Conservation (phyloP, 106 monocot genomes). For the Agapanthus africanus region DNA sequence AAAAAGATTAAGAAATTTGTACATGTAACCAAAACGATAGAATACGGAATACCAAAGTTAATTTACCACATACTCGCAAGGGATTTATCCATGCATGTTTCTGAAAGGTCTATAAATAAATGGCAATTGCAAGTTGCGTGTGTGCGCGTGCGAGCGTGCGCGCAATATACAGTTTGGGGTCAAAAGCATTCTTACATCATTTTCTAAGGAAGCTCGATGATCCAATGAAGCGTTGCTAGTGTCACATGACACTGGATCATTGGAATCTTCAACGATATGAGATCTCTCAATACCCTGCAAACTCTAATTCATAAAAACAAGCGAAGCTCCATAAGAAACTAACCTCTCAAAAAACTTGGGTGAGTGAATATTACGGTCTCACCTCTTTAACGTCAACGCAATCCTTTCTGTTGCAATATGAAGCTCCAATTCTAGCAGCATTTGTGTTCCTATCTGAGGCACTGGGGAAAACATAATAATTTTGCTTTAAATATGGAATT, state of each 20-base stretch:
- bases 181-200: conserved; percentile 4
- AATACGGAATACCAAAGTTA: too few relatives aligned
- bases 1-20: not conserved
- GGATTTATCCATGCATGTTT: not conserved
- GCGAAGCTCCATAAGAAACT: not conserved
- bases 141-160: too few relatives aligned
- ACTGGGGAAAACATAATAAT: not conserved
- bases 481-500: not conserved
- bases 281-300: conserved; percentile 1
- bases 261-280: not conserved
- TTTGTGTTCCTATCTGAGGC: not conserved
- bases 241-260: conserved; percentile 2
- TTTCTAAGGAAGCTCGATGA: conserved; percentile 13
- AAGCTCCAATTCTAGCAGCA: conserved; percentile 7
- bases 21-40: not conserved
- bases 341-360: not conserved
- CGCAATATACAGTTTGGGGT: not conserved
- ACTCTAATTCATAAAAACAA: not conserved
- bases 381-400: conserved; percentile 9
- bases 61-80: too few relatives aligned
- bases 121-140: not conserved
- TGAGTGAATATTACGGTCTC: not conserved
- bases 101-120: not conserved
- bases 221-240: not conserved
- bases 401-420: not conserved